Evolutionary conservation across 257 asterid species (phyloP), one percentile per base, ranked within the genome.

Genomic region (Solanum pennellii): DNA sequence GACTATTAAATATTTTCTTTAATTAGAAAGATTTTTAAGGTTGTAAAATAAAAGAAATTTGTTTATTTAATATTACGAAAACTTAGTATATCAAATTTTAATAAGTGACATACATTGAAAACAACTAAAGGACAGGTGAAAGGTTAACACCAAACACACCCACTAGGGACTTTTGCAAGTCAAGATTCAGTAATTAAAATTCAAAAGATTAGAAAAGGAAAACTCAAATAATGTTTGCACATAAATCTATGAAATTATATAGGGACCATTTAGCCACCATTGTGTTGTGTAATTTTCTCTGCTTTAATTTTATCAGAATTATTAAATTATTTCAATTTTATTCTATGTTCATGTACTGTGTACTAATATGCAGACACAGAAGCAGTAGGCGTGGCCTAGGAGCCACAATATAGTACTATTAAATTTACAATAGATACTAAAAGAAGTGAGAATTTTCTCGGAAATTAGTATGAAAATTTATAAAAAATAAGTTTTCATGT

Each of bases 91-190:
- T 3, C n/a, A 0, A 4, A 45, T 6, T 23, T 18, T 18, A 56
- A 18, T 1, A 56, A 56, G 66, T 56, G 66, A 56, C 1, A 20
- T 56, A 56, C 90, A 91, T 91, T 87, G 87, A 92, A 87, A 92
- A 93, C 88, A 49, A 90, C 59, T 86, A 74, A 62, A 52, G 60
- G 88, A 89, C 87, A 86, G 91, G 92, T 91, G 85, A 88, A 86
- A 45, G 66, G 62, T 86, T 77, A 88, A 79, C 92, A 90, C 93
- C 95, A 89, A 93, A 87, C 45, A 41, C 69, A 91, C 89, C 94
- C 89, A 91, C 90, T 84, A 87, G 87, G 14, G 91, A 68, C 90
- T 89, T 75, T 83, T 79, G 76, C 42, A 15, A 45, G 27, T 44
- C 65, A 79, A 79, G 65, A 45, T 79, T 79, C 41, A 79, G 42